Percentiles rank a stretch among this genome's conserved stretches.
Conservation (phyloP, 441 rosid genomes). For the Rhodomyrtus psidioides region DNA sequence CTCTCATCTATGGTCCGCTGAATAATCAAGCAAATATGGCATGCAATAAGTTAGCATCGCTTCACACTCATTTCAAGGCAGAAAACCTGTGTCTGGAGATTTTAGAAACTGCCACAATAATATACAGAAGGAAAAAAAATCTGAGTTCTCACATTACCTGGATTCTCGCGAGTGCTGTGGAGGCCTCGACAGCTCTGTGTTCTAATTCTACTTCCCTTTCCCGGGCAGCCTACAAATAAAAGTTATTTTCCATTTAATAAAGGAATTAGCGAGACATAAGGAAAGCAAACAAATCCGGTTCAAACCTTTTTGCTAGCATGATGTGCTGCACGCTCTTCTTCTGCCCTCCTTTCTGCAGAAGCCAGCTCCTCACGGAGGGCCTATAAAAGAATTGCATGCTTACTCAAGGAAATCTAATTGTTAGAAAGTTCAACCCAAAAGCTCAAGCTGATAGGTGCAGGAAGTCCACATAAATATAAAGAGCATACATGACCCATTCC, state of each 20-base stretch:
- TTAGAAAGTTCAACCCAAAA: too few species aligned
- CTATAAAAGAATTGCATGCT: slow-evolving; percentile 33
- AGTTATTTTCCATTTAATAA: slow-evolving; percentile 2
- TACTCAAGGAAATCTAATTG: slow-evolving; percentile 4
- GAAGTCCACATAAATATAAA: too few species aligned
- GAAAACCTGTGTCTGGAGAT: not conserved
- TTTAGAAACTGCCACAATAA: not conserved
- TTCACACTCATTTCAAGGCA: not conserved
- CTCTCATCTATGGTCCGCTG: slow-evolving; percentile 96
- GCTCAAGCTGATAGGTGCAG: too few species aligned
- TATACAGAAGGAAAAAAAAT: not conserved
- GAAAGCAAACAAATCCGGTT: slow-evolving; percentile 7
- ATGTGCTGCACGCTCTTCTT: slow-evolving; percentile 91
- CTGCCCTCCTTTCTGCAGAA: slow-evolving; percentile 86
- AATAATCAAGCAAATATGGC: slow-evolving; percentile 11
- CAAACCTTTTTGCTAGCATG: slow-evolving; percentile 90
- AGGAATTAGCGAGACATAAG: not conserved
- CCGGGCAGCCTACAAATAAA: slow-evolving; percentile 73
- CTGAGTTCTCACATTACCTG: slow-evolving; percentile 55
- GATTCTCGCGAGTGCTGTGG: slow-evolving; percentile 85
- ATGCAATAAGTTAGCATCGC: not conserved
- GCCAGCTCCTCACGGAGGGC: slow-evolving; percentile 96
- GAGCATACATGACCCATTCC: too few species aligned
- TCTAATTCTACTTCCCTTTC: slow-evolving; percentile 96
- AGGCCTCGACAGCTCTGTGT: slow-evolving; percentile 88